Conservation (phyloP, 1,284 basidiomycete species). For the Ganoderma boninense region DNA sequence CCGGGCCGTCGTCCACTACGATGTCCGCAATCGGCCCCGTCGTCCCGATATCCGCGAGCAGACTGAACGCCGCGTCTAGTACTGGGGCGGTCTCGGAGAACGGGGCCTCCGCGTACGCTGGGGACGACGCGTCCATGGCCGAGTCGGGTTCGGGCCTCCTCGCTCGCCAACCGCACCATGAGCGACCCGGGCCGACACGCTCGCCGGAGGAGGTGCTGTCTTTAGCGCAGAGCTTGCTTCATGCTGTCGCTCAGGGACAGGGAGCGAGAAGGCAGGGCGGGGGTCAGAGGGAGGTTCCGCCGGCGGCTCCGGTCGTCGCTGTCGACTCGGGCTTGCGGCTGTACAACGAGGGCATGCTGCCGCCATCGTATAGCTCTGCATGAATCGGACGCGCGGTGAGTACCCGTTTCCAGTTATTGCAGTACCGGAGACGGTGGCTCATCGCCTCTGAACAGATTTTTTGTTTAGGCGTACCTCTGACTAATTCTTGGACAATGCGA, state of each 20-base stretch:
- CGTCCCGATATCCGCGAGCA: background rate
- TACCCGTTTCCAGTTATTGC: background rate
- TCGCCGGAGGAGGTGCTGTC: background rate
- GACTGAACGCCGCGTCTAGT: background rate
- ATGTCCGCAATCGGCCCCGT: background rate
- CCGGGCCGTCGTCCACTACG: background rate
- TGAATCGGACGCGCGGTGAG: background rate
- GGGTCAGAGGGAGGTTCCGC: background rate
- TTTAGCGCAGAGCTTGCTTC: background rate
- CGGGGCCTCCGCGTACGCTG: background rate
- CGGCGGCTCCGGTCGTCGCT: background rate
- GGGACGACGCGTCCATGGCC: background rate
- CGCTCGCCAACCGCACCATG: background rate
- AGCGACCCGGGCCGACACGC: background rate
- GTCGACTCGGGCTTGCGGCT: slow-evolving; percentile 4
- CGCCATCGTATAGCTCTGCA: slow-evolving; percentile 2
- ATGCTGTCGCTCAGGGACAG: background rate
- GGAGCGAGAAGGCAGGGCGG: background rate
- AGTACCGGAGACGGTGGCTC: background rate
- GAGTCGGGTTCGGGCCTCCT: background rate
- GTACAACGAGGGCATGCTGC: slow-evolving; percentile 2
- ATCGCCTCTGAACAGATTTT: background rate
- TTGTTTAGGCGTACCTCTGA: background rate
- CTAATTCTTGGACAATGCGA: background rate
- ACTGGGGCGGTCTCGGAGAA: background rate